Conservation (phyloP, 208 protist species). For the Leishmania braziliensis region DNA sequence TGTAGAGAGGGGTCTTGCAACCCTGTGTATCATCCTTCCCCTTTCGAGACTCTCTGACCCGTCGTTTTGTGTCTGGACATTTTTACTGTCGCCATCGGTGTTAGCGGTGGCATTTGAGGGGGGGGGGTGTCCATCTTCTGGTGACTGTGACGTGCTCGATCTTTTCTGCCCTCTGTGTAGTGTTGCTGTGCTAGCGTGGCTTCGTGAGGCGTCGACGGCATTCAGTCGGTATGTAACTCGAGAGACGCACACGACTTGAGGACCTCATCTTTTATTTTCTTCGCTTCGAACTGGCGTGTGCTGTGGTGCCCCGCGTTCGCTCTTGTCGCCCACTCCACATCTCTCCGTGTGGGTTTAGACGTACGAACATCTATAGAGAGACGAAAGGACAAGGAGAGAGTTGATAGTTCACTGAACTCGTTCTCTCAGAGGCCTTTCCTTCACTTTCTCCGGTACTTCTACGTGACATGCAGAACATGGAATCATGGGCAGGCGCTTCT, state of each 20-base stretch:
- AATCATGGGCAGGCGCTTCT: background rate
- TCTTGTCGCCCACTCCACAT: background rate
- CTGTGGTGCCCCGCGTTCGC: background rate
- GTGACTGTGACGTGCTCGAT: background rate
- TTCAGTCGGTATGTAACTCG: background rate
- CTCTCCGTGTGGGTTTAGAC: background rate
- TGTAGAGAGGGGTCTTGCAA: background rate
- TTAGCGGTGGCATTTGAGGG: background rate
- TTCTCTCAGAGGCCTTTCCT: background rate
- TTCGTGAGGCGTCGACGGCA: background rate
- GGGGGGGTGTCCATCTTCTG: background rate
- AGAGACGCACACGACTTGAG: background rate
- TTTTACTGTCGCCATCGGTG: background rate
- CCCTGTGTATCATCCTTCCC: too few species aligned
- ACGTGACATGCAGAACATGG: slow-evolving; percentile 3
- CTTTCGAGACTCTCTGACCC: background rate
- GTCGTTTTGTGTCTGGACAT: too few species aligned
- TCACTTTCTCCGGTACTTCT: background rate
- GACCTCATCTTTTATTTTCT: background rate
- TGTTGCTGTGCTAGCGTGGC: background rate
- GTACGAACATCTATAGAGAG: background rate
- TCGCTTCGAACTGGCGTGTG: too few species aligned
- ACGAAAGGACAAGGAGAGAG: background rate
- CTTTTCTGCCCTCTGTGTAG: background rate
- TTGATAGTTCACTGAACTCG: background rate